phyloP scores from a whole-genome alignment of 495 filamentous ascomycete genomes.

The Aspergillus taichungensis region DNA sequence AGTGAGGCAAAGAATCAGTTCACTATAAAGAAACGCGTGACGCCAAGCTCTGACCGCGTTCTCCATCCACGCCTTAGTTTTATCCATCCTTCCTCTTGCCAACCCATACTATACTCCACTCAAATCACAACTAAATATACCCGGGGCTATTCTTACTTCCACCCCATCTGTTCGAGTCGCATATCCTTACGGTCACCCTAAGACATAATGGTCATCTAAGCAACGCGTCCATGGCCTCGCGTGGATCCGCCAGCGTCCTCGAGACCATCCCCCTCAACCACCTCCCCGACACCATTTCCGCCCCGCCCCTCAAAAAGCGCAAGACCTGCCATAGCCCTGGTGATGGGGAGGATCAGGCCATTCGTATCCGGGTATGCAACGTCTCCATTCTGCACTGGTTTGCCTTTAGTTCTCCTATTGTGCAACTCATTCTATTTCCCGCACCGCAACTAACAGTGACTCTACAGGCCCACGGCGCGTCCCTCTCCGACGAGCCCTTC shows the following conservation, averaged over 20 bases:
- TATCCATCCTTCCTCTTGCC: too few relatives aligned
- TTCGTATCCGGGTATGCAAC: constrained; percentile 25
- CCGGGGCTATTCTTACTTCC: too few relatives aligned
- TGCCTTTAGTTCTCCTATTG: constrained; percentile 1
- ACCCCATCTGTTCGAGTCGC: too few relatives aligned
- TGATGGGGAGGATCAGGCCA: constrained; percentile 19
- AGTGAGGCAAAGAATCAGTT: too few relatives aligned
- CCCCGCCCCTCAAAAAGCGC: constrained; percentile 25
- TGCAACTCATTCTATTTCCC: not conserved
- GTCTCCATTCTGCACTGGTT: not conserved
- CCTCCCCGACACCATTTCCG: constrained; percentile 17
- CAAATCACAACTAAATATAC: too few relatives aligned
- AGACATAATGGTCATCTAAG: not conserved
- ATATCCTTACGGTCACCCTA: too few relatives aligned
- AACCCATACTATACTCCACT: too few relatives aligned
- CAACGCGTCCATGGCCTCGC: constrained; percentile 32
- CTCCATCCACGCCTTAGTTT: not conserved
- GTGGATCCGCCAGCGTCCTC: constrained; percentile 20
- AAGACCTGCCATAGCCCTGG: constrained; percentile 18
- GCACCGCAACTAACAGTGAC: not conserved
- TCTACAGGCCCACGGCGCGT: constrained; percentile 48
- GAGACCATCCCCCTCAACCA: constrained; percentile 31
- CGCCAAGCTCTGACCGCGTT: constrained; percentile 16
- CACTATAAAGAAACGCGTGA: constrained; percentile 21
- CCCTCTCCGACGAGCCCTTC: constrained; percentile 47